These are phyloP conservation scores for Pythium brachiatum DNA, from an alignment of 352 stramenopile genomes.

Conservation along the genomic window DNA sequence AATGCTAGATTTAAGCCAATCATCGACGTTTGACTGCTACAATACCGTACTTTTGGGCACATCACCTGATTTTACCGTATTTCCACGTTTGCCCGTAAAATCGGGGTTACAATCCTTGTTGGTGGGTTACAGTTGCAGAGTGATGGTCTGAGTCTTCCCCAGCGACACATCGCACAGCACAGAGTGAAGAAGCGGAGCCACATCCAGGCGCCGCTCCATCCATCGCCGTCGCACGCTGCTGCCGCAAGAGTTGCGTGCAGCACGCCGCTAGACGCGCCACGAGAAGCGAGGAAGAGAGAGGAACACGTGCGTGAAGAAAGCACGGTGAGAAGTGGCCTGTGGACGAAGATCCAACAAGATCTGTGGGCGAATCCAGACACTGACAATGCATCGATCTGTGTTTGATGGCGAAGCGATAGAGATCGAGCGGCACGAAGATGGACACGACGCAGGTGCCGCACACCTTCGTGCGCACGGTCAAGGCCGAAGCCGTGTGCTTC, in stretches of 20 bases:
- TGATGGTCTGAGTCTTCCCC: constrained; percentile 18
- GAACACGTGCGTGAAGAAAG: neutral
- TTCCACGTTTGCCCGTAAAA: neutral
- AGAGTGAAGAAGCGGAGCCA: constrained; percentile 8
- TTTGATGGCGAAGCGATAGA: no score
- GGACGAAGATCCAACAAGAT: neutral
- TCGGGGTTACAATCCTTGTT: constrained; percentile 2
- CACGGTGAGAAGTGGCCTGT: neutral
- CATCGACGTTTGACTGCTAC: neutral
- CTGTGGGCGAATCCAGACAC: neutral
- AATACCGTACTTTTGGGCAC: constrained; percentile 2
- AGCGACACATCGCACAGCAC: constrained; percentile 1
- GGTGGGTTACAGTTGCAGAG: constrained; percentile 19
- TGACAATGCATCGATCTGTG: neutral
- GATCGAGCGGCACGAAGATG: no score
- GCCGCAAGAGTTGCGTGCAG: neutral
- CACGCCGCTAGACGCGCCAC: neutral
- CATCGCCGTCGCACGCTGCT: neutral
- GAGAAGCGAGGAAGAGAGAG: neutral
- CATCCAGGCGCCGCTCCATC: neutral
- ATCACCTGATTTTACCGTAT: constrained; percentile 12
- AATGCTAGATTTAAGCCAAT: constrained; percentile 20
- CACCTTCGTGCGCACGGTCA: constrained; percentile 83
- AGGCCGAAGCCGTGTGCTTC: constrained; percentile 75
- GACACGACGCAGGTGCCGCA: constrained; percentile 57